Base-by-base conservation (phyloP, 129 eudicot species). In the Chrysanthemum lavandulifolium region DNA sequence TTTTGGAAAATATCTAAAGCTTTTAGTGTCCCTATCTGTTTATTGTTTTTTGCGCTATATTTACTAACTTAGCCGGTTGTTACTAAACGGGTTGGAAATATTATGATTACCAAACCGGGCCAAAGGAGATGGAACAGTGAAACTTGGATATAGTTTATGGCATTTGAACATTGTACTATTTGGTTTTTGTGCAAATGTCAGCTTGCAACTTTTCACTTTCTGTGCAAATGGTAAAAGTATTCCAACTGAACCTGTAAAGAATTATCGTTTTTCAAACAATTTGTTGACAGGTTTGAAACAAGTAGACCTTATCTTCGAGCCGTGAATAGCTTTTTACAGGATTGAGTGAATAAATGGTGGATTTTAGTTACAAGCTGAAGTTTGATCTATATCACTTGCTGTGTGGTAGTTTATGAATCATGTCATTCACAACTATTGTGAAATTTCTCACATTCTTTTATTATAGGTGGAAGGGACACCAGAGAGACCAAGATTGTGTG, bases 381-480 rank as follows among this genome's bases (percentile, higher is more conserved):
- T 14, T 10, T 61, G 53, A 33, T 43, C 15, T 40, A 47, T 9
- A 18, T 52, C 25, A 23, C 10, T 3, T 15, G 5, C 62, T 60
- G 47, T 76, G 58, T 56, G 36, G 43, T 74, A 52, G 63, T 13
- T 16, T 65, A 19, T 36, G 43, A 36, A 36, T 36, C 43, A 36
- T 36, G 43, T 75, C 9, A 67, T 29, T 53, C 40, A 27, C 12
- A 47, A 52, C 43, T 57, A 61, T 11, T 21, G 49, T 25, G 25
- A 31, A 29, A 65, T 11, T 63, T 27, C 7, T 18, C 13, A 11
- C 14, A 5, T 31, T 59, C 6, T 14, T 31, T 4, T 59, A 13
- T 49, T 68, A 19, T 72, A 92, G 98, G 89, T 92, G 73, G 96
- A 92, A 84, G 98, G 98, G 61, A 92, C 98, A 71, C 79, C 96